These are phyloP conservation scores for Fusarium sp. DNA, from an alignment of 2,329 filamentous ascomycete species.

Conservation along the genomic window DNA sequence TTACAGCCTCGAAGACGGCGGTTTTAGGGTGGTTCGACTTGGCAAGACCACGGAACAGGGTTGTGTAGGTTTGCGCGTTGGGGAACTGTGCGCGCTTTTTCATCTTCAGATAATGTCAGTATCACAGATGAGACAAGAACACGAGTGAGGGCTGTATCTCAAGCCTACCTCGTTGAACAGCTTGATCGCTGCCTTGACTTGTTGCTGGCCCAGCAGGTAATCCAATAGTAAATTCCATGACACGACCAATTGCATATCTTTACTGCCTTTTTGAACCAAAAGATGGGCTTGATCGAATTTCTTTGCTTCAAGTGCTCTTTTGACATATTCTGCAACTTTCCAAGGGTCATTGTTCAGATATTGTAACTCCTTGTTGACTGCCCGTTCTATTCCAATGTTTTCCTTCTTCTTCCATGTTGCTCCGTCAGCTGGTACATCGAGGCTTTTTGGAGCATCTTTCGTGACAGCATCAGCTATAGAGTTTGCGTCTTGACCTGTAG, in stretches of 20 bases:
- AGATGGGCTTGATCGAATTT: constrained; percentile 73
- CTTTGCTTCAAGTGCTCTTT: constrained; percentile 65
- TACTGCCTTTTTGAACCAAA: constrained; percentile 75
- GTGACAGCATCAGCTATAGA: not conserved
- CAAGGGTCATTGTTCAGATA: constrained; percentile 73
- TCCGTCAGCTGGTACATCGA: constrained; percentile 28
- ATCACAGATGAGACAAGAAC: not conserved
- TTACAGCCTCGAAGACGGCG: constrained; percentile 74
- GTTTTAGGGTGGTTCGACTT: constrained; percentile 65
- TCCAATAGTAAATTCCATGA: constrained; percentile 90
- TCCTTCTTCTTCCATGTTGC: constrained; percentile 30
- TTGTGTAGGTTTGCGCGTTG: constrained; percentile 84
- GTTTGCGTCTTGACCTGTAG: not conserved
- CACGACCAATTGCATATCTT: constrained; percentile 70
- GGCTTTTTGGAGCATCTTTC: constrained; percentile 36
- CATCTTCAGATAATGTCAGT: constrained; percentile 68
- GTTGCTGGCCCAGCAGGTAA: constrained; percentile 70
- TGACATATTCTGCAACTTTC: constrained; percentile 75
- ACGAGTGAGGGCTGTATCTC: not conserved
- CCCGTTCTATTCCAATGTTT: constrained; percentile 47
- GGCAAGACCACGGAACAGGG: constrained; percentile 80
- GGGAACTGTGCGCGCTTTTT: constrained; percentile 89
- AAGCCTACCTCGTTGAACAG: constrained; percentile 83
- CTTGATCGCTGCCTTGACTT: constrained; percentile 73
- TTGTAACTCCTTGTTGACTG: constrained; percentile 65